Base-by-base conservation (phyloP, 1,139 yeast genomes). In the Lodderomyces beijingensis region DNA sequence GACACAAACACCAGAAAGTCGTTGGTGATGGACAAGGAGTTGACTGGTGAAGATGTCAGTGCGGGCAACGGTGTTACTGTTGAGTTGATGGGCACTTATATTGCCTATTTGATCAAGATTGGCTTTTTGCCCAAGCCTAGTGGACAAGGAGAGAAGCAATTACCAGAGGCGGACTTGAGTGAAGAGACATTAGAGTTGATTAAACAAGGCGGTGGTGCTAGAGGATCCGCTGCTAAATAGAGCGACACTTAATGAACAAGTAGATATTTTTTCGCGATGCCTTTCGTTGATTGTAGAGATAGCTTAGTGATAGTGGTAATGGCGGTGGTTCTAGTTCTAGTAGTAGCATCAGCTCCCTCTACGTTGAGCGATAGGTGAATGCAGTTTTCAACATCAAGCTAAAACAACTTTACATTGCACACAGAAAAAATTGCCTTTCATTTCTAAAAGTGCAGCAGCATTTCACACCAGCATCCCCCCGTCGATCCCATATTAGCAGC, bases 191-290 rank as follows among this genome's bases (percentile, higher is more conserved):
- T 86, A 43, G 68, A 69, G 11, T 69, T 85, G 50, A 74, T 87
- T 38, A 63, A 74, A n/a, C 60, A 80, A 5, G 93, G 93, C 46
- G 95, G 91, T 17, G 96, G 96, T 47, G 94, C 93, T 16, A 86
- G 98, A 70, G 67, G 76, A 5, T 70, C 78, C 36, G 80, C 80
- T 25, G 73, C 71, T 10, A 59, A 58, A 33, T 59, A 55, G 30
- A 28, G 16, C 13, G 7, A 9, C 8, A 8, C 22, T 19, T n/a
- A 19, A 19, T 19, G 10, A 19, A 19, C 22, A 19, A 19, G n/a
- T n/a, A 8, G 22, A 8, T 19, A n/a, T n/a, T n/a, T n/a, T 19
- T 8, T n/a, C 22, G 22, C 22, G n/a, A n/a, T n/a, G n/a, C n/a
- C n/a, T n/a, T n/a, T n/a, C n/a, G n/a, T n/a, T n/a, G n/a, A n/a